A percentile compares a stretch with the other conserved stretches of the same genome.
Evolutionary conservation across 2,329 filamentous ascomycete genomes (phyloP).

Genomic region (Beauveria brongniartii): DNA sequence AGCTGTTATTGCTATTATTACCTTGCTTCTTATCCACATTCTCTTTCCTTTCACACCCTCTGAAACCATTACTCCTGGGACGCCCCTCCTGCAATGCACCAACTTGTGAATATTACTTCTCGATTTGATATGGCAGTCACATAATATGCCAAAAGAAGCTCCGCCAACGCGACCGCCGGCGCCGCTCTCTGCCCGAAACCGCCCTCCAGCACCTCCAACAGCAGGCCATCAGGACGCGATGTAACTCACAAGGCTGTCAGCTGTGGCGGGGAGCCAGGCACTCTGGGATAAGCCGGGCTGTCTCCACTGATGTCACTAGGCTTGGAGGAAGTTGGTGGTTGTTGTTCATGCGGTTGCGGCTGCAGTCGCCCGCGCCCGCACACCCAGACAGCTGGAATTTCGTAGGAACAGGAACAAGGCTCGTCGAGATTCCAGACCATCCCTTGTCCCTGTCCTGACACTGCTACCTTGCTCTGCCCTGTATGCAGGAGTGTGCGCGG

Average conservation of each 20-base stretch:
- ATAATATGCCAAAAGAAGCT: background rate
- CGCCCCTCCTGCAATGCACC: background rate
- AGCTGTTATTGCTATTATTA: background rate
- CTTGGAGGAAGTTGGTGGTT: background rate
- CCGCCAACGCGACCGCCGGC: background rate
- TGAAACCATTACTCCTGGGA: background rate
- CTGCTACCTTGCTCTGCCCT: background rate
- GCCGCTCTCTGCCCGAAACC: background rate
- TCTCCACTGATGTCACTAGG: background rate
- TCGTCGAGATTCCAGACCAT: background rate
- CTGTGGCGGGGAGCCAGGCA: background rate
- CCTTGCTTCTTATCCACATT: background rate
- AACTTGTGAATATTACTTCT: slow-evolving; percentile 4
- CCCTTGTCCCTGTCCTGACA: background rate
- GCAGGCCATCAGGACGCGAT: background rate
- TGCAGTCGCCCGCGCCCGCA: background rate
- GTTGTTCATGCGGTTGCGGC: background rate
- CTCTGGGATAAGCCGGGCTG: background rate
- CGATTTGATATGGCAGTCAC: background rate
- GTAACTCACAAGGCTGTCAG: slow-evolving; percentile 8
- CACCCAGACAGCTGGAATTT: background rate
- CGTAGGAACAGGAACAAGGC: background rate
- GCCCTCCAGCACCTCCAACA: too few relatives aligned
- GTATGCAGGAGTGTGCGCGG: background rate
- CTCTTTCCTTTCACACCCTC: background rate